Conservation (phyloP, 2,329 filamentous ascomycete species). For the Simplicillium sp. region DNA sequence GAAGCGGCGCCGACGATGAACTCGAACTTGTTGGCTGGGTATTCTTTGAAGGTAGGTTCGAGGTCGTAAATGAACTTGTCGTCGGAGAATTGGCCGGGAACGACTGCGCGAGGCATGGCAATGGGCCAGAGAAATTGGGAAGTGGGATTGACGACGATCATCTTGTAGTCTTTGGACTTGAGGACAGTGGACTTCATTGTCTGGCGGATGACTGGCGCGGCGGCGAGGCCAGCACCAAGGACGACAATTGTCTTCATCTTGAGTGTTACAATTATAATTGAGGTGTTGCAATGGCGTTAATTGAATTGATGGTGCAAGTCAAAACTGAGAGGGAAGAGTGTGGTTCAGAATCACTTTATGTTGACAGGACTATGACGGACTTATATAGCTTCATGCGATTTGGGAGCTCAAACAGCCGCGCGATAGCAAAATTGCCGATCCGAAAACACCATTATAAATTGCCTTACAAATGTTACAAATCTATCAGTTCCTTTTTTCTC, state of each 20-base stretch:
- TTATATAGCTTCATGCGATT: too few species aligned
- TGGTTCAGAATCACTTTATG: too few species aligned
- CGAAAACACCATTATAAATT: too few species aligned
- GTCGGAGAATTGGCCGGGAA: slow-evolving; percentile 35
- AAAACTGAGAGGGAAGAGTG: too few species aligned
- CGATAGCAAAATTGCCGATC: too few species aligned
- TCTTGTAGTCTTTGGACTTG: slow-evolving; percentile 28
- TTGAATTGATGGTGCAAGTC: not conserved
- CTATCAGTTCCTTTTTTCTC: too few species aligned
- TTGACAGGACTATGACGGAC: too few species aligned
- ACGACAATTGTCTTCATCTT: slow-evolving; percentile 33
- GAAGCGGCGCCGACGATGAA: slow-evolving; percentile 40
- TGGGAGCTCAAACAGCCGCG: too few species aligned
- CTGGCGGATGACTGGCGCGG: slow-evolving; percentile 39
- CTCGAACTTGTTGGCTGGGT: slow-evolving; percentile 37
- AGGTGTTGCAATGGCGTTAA: not conserved
- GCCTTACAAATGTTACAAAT: too few species aligned
- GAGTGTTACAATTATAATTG: not conserved
- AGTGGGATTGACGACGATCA: slow-evolving; percentile 36
- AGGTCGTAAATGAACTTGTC: slow-evolving; percentile 23
- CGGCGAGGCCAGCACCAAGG: slow-evolving; percentile 37
- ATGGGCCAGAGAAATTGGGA: slow-evolving; percentile 40
- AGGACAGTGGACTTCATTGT: slow-evolving; percentile 34
- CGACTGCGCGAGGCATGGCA: slow-evolving; percentile 35
- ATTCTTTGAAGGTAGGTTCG: slow-evolving; percentile 36